Evolutionary conservation across 2,329 filamentous ascomycete species (phyloP), one percentile per base, ranked within the genome.

Genomic region (Alternaria infectoria): DNA sequence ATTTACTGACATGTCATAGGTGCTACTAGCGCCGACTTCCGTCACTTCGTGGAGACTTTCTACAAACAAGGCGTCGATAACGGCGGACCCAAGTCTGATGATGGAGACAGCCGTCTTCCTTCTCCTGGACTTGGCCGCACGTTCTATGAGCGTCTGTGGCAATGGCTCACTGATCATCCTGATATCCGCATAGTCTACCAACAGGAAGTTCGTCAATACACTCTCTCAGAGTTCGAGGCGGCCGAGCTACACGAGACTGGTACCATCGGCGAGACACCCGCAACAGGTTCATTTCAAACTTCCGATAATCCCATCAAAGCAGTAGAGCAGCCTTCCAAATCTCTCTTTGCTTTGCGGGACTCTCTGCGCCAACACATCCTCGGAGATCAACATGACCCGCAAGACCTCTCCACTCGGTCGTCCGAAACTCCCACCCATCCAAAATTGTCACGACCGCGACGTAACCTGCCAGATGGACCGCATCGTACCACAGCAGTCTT

Each of bases 111-210:
- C 9, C 30, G 26, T 26, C 11, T 36, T 15, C 7, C 43, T 7
- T 19, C 51, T 21, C 23, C 30, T 30, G 28, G 19, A 10, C 55
- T 63, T 57, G 59, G 59, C 23, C 82, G 83, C 36, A 77, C 66
- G 8, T 84, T 89, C 64, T 79, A 87, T 61, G 82, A 84, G 52
- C 84, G 82, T 52, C 80, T 87, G 36, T 90, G 88, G 86, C 77
- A 79, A 36, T 89, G 87, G 87, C 79, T 90, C 54, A 83, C 78
- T 11, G 78, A 77, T 47, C 84, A 89, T 69, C 81, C 84, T 1
- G 88, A 90, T 64, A 82, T 90, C 47, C 85, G 81, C 4, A 81
- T 89, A 30, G 81, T 85, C 23, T 76, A 82, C 25, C 77, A 84
- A 54, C 76, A 79, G 23, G 80, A 83, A 66, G 61, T 68, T 57